Base-by-base conservation (phyloP, 331 rosid species). In the Ulmus americana region DNA sequence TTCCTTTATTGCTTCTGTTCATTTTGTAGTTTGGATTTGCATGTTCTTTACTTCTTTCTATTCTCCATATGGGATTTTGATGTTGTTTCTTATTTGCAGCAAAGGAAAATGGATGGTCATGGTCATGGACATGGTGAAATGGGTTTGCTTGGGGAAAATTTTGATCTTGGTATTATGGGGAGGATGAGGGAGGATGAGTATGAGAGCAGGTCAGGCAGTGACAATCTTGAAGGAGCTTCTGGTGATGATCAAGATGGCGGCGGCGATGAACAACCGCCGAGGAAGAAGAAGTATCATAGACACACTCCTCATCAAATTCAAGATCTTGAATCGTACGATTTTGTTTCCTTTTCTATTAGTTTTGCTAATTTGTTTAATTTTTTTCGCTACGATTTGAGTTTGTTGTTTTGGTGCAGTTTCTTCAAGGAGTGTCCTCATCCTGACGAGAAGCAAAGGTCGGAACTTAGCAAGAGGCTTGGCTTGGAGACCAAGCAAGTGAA, bases 201-300 rank as follows among this genome's bases (percentile, higher is more conserved):
- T 62, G 97, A 86, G 68, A 92, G 90, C 81, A 79, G 95, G 60
- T 87, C 98, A 0, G 95, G 95, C 39, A 89, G 97, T n/a, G 98
- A 86, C 5, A 85, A 88, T 42, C 72, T 88, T 2, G 91, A 86
- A 41, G 91, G 77, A 2, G 76, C 70, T 13, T 92, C 95, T 0
- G 91, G 90, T 57, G 98, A 92, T 53, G 97, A 86, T 20, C 88
- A 77, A 51, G 97, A 89, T 39, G 85, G 64, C 13, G 88, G 79
- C 38, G 85, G 80, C 20, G 35, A 28, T 28, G 35, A 28, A 2
- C 84, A 61, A 16, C 84, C 59, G 8, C 79, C 42, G 13, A 69
- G 79, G 82, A 86, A 74, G 78, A 88, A 84, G 81, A 90, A 90
- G 81, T 92, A 92, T 64, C 97, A 85, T 47, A 82, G 98, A 12